Conservation (phyloP, 495 filamentous ascomycete genomes). For the Neohortaea acidophila region DNA sequence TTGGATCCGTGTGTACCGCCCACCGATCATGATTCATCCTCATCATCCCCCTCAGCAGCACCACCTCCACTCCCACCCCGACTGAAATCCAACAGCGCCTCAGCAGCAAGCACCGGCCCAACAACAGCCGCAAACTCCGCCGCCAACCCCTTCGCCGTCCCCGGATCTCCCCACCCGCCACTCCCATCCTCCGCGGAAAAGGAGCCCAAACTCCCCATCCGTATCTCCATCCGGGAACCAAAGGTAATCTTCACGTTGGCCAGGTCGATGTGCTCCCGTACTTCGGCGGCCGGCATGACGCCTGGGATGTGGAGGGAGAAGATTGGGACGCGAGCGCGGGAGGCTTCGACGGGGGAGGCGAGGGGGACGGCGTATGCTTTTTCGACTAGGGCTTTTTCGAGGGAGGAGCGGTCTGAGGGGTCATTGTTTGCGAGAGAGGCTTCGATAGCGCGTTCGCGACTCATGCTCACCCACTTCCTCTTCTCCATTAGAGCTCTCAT, state of each 20-base stretch:
- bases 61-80: too few relatives aligned
- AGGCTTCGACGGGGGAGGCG: slow-evolving; percentile 16
- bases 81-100: slow-evolving; percentile 31
- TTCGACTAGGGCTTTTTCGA: background rate
- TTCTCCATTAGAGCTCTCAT: slow-evolving; percentile 46
- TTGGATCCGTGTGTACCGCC: too few relatives aligned
- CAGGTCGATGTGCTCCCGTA: slow-evolving; percentile 44
- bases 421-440: slow-evolving; percentile 7
- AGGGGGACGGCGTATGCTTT: slow-evolving; percentile 17
- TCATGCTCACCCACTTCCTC: slow-evolving; percentile 54
- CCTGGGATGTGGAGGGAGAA: slow-evolving; percentile 65
- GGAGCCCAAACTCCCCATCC: slow-evolving; percentile 37
- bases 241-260: slow-evolving; percentile 38
- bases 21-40: too few relatives aligned
- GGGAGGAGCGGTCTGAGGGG: slow-evolving; percentile 17
- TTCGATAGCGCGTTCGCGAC: slow-evolving; percentile 28
- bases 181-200: too few relatives aligned
- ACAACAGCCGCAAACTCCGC: slow-evolving; percentile 65
- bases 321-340: slow-evolving; percentile 36
- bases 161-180: slow-evolving; percentile 37
- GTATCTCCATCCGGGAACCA: slow-evolving; percentile 26
- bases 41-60: too few relatives aligned
- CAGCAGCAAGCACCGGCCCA: slow-evolving; percentile 48
- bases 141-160: slow-evolving; percentile 46
- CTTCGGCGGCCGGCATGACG: slow-evolving; percentile 46